Evolutionary conservation across 2,329 filamentous ascomycete genomes (phyloP).

Genomic region (Chaetothyriales sp.): DNA sequence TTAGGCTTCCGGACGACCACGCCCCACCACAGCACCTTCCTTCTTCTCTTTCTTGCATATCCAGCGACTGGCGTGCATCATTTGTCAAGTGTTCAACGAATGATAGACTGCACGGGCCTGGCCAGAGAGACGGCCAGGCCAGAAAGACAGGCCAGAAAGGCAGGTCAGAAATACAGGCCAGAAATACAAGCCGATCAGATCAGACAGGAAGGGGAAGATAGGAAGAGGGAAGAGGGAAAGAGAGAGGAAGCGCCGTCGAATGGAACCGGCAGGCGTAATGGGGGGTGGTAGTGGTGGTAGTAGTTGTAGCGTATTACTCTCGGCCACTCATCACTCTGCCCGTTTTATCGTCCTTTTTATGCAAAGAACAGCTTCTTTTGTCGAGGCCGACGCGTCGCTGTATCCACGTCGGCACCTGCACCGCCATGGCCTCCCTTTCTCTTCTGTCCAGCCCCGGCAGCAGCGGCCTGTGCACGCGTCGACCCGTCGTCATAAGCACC

Average conservation of each 20-base stretch:
- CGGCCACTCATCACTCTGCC: not conserved
- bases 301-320: not conserved
- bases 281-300: not conserved
- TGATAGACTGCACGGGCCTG: not conserved
- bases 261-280: not conserved
- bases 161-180: too few species aligned
- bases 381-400: not conserved
- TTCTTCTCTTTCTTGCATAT: not conserved
- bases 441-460: not conserved
- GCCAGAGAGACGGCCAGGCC: not conserved
- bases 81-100: not conserved
- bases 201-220: not conserved
- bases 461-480: not conserved
- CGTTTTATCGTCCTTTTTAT: not conserved
- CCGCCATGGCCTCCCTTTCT: not conserved
- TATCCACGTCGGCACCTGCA: not conserved
- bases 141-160: not conserved
- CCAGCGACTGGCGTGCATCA: not conserved
- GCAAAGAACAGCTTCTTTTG: conserved; percentile 1
- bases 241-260: not conserved
- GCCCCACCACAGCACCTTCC: not conserved
- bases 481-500: not conserved
- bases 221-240: not conserved
- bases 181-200: not conserved
- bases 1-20: not conserved